phyloP scores from a whole-genome alignment of 225 moss, liverwort and hornwort species.

The Anthoceros angustus region DNA sequence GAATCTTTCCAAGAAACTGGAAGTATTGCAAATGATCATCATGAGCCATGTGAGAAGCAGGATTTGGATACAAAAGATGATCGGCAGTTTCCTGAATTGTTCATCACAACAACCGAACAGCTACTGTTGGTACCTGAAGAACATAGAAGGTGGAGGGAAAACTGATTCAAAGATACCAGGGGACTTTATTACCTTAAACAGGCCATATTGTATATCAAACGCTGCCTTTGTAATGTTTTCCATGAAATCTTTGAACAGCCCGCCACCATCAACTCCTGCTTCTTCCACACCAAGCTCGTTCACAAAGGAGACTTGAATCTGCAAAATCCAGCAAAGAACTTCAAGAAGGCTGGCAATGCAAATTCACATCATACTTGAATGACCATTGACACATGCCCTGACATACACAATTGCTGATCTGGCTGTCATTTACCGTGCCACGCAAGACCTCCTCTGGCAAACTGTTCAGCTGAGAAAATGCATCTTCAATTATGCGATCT shows the following conservation, averaged over 20 bases:
- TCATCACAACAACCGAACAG: background rate
- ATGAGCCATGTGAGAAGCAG: constrained; percentile 82
- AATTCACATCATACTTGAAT: too few relatives aligned
- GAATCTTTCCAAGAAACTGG: constrained; percentile 91
- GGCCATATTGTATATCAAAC: constrained; percentile 92
- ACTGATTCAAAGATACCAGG: background rate
- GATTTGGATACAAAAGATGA: constrained; percentile 95
- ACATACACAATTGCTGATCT: constrained; percentile 4
- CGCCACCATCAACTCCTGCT: constrained; percentile 99
- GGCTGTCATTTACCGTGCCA: constrained; percentile 50
- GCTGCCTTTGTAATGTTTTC: constrained; percentile 94
- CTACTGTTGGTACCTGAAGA: background rate
- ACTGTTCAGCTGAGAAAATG: constrained; percentile 78
- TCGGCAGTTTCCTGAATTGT: constrained; percentile 74
- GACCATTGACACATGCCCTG: background rate
- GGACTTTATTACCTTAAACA: constrained; percentile 55
- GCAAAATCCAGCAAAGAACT: constrained; percentile 12
- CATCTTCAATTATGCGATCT: constrained; percentile 93
- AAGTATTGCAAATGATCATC: constrained; percentile 98
- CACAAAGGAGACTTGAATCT: constrained; percentile 92
- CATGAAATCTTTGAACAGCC: constrained; percentile 99
- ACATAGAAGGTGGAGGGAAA: background rate
- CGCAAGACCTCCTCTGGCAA: constrained; percentile 55
- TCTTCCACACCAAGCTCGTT: constrained; percentile 97
- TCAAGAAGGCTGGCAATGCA: background rate